A percentile compares a stretch with the other conserved stretches of the same genome.
Evolutionary conservation across 495 filamentous ascomycete genomes (phyloP).

Genomic region (Neurospora tetraspora): DNA sequence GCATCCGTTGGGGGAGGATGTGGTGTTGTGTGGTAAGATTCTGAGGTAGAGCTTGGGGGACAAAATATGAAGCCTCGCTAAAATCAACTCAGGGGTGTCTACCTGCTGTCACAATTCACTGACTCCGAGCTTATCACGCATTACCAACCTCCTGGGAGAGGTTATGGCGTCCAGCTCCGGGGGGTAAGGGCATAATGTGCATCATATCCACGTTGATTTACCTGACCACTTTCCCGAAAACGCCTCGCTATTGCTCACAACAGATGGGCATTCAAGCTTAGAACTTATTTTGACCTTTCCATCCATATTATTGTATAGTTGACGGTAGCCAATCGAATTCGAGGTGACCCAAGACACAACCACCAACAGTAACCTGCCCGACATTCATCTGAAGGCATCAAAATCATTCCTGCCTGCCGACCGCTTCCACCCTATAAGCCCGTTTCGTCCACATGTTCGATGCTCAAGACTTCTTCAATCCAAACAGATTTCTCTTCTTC

Average conservation of each 20-base stretch:
- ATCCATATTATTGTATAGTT: neutral
- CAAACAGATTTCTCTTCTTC: constrained; percentile 72
- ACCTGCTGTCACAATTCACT: neutral
- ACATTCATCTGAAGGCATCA: neutral
- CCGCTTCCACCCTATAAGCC: neutral
- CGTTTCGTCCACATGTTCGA: neutral
- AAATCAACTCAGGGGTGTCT: neutral
- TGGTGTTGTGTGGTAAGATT: constrained; percentile 64
- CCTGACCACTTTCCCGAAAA: neutral
- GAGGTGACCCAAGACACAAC: neutral
- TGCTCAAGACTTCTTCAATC: constrained; percentile 43
- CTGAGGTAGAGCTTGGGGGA: neutral
- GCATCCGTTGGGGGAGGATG: constrained; percentile 65
- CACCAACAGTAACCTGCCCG: neutral
- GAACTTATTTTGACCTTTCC: neutral
- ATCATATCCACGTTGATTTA: neutral
- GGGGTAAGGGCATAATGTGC: neutral
- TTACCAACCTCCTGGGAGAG: neutral
- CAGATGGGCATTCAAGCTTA: neutral
- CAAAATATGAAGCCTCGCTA: neutral
- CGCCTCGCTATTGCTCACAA: neutral
- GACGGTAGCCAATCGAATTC: neutral
- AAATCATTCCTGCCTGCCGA: neutral
- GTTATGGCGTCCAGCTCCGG: neutral
- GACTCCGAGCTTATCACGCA: neutral